Evolutionary conservation across 83 land plant genomes (phyloP), one percentile per base, ranked within the genome.

Genomic region (Larix sibirica): DNA sequence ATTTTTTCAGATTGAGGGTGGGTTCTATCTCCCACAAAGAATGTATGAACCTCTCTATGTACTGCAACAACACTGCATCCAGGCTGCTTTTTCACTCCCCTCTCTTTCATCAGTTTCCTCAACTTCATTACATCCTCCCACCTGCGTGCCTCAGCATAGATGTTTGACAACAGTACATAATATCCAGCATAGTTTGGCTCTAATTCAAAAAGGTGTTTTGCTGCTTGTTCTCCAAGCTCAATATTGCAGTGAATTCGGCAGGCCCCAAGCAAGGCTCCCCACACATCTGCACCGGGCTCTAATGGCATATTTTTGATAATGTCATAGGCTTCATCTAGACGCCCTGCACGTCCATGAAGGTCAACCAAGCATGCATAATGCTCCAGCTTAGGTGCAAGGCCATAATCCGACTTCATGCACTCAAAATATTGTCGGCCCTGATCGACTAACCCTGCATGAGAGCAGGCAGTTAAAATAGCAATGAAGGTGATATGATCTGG

Each of bases 31-130:
- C 79, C 90, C 12, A 89, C 91, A 28, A 83, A 68, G 75, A 92
- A 92, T 63, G 38, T 79, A 79, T 86, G 83, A 58, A 88, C 78
- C 61, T 76, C 56, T 33, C 81, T 81, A 20, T 83, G 79, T 18
- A 88, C 71, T 58, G 88, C 90, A 62, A 89, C 86, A 85, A 81
- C 88, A 63, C 85, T 90, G 87, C 89, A 83, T 28, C 91, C 91
- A 8, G 90, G 87, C 8, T 42, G 7, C 79, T 73, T 82, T 28
- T 50, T 56, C 23, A 82, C 13, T 33, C 81, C 85, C 42, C 89
- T 92, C 82, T 86, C 84, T 2, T 78, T 74, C 14, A 84, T 85
- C 16, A 70, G n/a, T 21, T 65, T 20, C 62, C 79, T 86, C 44
- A 87, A 85, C 82, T 83, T 28, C 20, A 85, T 86, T 76, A 87